Conservation (phyloP, 176 grass and related monocot species). For the Rhynchospora tenuis region DNA sequence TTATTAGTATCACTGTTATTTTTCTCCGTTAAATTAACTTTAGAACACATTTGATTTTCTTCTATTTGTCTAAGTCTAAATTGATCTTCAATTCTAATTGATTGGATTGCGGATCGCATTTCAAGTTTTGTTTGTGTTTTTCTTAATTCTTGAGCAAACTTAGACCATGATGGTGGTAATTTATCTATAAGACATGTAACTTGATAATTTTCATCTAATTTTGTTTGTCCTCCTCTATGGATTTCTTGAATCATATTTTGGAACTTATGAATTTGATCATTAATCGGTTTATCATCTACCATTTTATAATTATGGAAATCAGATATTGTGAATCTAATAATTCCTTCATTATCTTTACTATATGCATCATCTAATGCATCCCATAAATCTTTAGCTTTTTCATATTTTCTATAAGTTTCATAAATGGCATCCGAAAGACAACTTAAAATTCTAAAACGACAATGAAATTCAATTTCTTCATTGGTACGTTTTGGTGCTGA, state of each 20-base stretch:
- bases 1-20: neutral
- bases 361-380: no score
- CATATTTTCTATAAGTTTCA: no score
- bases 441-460: no score
- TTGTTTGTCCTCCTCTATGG: neutral
- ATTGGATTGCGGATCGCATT: neutral
- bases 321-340: conserved; percentile 6
- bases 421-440: no score
- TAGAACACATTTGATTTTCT: neutral
- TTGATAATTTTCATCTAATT: conserved; percentile 10
- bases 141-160: neutral
- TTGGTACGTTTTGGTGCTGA: neutral
- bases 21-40: conserved; percentile 8
- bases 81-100: conserved; percentile 4
- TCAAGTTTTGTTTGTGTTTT: neutral
- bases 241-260: conserved; percentile 15
- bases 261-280: conserved; percentile 15
- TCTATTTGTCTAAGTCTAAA: neutral
- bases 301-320: conserved; percentile 9
- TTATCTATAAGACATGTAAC: neutral
- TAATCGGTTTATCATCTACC: neutral
- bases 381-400: no score
- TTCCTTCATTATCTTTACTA: no score
- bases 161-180: neutral
- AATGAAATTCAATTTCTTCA: conserved; percentile 1